Conservation (phyloP, 371 early-diverging fungal species). For the Fennellomyces sp. region DNA sequence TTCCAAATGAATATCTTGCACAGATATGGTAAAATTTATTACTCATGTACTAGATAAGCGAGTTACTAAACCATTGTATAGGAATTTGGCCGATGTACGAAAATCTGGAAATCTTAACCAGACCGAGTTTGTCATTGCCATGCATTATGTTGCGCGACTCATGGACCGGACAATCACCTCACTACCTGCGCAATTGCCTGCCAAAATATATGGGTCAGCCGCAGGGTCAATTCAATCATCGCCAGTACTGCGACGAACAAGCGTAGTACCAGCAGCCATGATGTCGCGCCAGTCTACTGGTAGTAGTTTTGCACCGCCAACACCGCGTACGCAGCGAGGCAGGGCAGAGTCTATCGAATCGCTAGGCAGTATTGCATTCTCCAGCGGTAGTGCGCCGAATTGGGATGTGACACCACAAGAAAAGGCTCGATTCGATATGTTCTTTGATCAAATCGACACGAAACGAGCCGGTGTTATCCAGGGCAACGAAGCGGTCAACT, state of each 20-base stretch:
- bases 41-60: not conserved
- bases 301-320: not conserved
- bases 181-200: constrained; percentile 66
- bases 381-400: constrained; percentile 10
- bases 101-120: constrained; percentile 68
- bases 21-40: constrained; percentile 45
- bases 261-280: constrained; percentile 4
- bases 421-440: constrained; percentile 66
- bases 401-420: constrained; percentile 80
- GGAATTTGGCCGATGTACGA: constrained; percentile 76
- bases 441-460: constrained; percentile 75
- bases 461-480: constrained; percentile 26
- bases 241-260: constrained; percentile 14
- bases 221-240: constrained; percentile 27
- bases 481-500: constrained; percentile 76
- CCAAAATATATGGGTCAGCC: constrained; percentile 61
- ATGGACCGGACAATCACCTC: constrained; percentile 70
- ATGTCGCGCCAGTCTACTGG: constrained; percentile 9
- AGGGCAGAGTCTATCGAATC: constrained; percentile 28
- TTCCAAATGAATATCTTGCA: constrained; percentile 41
- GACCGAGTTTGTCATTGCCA: constrained; percentile 79
- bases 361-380: constrained; percentile 47
- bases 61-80: no score
- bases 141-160: constrained; percentile 78
- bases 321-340: constrained; percentile 20